phyloP scores from a whole-genome alignment of 768 basidiomycete genomes.

The Termitomyces sp. region DNA sequence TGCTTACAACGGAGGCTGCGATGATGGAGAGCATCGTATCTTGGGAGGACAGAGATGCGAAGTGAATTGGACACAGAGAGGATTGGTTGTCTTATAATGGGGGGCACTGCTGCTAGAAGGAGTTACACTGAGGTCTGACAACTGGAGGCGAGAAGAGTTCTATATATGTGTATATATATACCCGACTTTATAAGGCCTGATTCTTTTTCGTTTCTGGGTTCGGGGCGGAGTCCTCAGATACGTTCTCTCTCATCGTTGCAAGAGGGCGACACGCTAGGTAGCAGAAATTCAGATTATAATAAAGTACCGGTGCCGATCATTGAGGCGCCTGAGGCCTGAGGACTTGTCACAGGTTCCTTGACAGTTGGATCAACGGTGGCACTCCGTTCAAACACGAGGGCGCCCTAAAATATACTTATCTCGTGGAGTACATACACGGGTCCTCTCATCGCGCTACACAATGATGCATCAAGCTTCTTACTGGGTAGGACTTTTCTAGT shows the following conservation, averaged over 20 bases:
- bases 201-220: no score
- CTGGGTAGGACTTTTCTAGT: no score
- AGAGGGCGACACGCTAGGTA: background rate
- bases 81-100: background rate
- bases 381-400: no score
- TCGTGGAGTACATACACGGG: background rate
- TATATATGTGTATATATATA: no score
- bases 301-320: no score
- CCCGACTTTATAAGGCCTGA: no score
- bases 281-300: background rate
- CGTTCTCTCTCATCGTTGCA: background rate
- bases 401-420: no score
- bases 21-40: slow-evolving; percentile 17
- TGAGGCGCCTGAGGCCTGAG: no score
- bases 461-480: no score
- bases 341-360: no score
- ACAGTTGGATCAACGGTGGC: no score
- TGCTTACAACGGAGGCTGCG: slow-evolving; percentile 16
- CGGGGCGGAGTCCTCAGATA: no score
- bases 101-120: background rate
- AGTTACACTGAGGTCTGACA: background rate
- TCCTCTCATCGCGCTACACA: background rate
- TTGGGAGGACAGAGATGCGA: slow-evolving; percentile 13
- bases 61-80: slow-evolving; percentile 9
- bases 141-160: background rate